phyloP scores from a whole-genome alignment of 2,329 filamentous ascomycete genomes.

The Colletotrichum camelliae region DNA sequence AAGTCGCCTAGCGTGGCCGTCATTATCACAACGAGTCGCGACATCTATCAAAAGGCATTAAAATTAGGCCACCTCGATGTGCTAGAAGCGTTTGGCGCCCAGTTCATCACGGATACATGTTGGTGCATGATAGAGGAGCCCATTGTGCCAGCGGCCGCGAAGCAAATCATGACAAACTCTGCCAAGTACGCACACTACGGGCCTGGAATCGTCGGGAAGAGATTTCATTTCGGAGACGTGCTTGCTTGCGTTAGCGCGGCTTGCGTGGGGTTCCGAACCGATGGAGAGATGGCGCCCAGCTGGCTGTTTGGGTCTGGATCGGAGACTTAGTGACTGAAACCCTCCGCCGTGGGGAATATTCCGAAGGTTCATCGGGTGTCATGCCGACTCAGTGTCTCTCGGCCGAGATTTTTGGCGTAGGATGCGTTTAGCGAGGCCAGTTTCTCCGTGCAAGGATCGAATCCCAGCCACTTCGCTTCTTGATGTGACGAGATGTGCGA shows the following conservation, averaged over 20 bases:
- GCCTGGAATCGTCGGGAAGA: conserved; percentile 26
- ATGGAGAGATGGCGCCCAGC: not conserved
- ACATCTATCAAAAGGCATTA: not conserved
- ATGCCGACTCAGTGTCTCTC: not conserved
- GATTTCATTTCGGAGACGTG: conserved; percentile 29
- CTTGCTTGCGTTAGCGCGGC: conserved; percentile 28
- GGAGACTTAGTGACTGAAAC: not conserved
- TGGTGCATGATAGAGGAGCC: conserved; percentile 53
- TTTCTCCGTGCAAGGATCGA: not conserved
- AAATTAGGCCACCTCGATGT: conserved; percentile 32
- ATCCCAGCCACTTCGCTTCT: not conserved
- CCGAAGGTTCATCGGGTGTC: not conserved
- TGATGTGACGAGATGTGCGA: not conserved
- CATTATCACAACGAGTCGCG: conserved; percentile 19
- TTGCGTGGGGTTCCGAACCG: not conserved
- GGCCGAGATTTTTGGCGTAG: not conserved
- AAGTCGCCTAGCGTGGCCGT: conserved; percentile 25
- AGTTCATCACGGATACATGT: conserved; percentile 38
- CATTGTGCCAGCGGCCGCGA: conserved; percentile 30
- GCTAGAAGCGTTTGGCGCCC: conserved; percentile 41
- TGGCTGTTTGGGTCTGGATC: not conserved
- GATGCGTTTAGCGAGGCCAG: not conserved
- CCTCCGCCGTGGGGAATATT: not conserved
- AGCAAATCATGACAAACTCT: conserved; percentile 48
- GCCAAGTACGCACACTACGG: conserved; percentile 52